Conservation (phyloP, 495 filamentous ascomycete genomes). For the Cercophora samala region DNA sequence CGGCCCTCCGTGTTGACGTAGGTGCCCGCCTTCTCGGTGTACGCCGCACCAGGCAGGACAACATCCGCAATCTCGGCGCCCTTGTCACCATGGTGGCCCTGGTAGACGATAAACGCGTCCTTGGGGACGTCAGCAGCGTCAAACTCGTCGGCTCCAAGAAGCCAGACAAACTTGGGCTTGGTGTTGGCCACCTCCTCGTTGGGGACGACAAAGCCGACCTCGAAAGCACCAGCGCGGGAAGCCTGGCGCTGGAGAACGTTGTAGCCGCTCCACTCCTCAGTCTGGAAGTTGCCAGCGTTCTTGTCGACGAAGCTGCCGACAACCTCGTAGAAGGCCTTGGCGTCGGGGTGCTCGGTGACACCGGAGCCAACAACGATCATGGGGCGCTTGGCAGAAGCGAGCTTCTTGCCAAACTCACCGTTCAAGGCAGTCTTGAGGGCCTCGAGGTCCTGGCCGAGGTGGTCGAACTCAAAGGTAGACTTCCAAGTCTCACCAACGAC, state of each 20-base stretch:
- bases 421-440: slow-evolving; percentile 78
- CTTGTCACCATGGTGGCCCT: slow-evolving; percentile 93
- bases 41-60: slow-evolving; percentile 88
- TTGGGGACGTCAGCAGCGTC: slow-evolving; percentile 76
- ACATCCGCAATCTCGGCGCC: slow-evolving; percentile 92
- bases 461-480: slow-evolving; percentile 88
- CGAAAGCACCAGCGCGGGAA: slow-evolving; percentile 87
- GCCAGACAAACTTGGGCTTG: slow-evolving; percentile 92
- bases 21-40: slow-evolving; percentile 95
- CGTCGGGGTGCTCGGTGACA: slow-evolving; percentile 81
- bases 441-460: slow-evolving; percentile 73
- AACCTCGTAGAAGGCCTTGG: slow-evolving; percentile 87
- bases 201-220: slow-evolving; percentile 87
- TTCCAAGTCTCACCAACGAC: slow-evolving; percentile 89
- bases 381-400: slow-evolving; percentile 79
- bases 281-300: slow-evolving; percentile 81
- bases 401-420: slow-evolving; percentile 88
- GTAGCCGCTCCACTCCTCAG: slow-evolving; percentile 93
- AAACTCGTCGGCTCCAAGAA: slow-evolving; percentile 93
- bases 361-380: slow-evolving; percentile 95
- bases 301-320: slow-evolving; percentile 89
- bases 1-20: slow-evolving; percentile 97
- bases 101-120: slow-evolving; percentile 94
- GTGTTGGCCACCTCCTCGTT: slow-evolving; percentile 73
- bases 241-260: slow-evolving; percentile 92